Base-by-base conservation (phyloP, 179 eudicot genomes). In the Sideroxylon spinosum region DNA sequence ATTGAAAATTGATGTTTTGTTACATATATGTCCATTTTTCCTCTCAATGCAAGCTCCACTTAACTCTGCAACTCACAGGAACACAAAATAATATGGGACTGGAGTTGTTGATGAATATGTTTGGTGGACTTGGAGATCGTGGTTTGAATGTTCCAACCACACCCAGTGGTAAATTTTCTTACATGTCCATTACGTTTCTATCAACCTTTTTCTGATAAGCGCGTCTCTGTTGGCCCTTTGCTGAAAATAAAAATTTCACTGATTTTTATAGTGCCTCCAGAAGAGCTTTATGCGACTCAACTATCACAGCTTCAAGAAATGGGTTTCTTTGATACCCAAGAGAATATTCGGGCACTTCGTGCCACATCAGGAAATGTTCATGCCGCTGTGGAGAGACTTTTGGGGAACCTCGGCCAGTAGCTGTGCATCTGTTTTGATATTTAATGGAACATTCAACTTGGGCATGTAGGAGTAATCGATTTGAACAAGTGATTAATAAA, bases 251-350 rank as follows among this genome's bases (percentile, higher is more conserved):
- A 22, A 16, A 37, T 6, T 0, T 68, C 12, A 23, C 62, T 76
- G 53, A 11, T 12, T 56, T 37, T 53, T 81, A 69, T 71, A 92
- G 99, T 91, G 78, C 97, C 99, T 23, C 99, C 99, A 0, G 99
- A 96, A 79, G 97, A 96, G 82, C 97, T 90, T 17, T 96, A 94
- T 85, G 97, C 97, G 16, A 89, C 91, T 66, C 99, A 96, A 77
- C 89, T 96, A 3, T 81, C 96, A 7, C 99, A 94, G 82, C 94
- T 96, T 60, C 99, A 94, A 82, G 99, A 96, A 82, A 94, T 94
- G 99, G 99, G 99, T 13, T 96, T 96, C 85, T 89, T 89, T 25
- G 97, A 96, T 63, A 83, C 93, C 23, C 88, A 87, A 81, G 99
- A 91, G 88, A 96, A 96, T 76, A 92, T 96, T 67, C 81, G 91